Evolutionary conservation across 1,139 yeast species (phyloP).

Genomic region (Blastobotrys arbuscula): DNA sequence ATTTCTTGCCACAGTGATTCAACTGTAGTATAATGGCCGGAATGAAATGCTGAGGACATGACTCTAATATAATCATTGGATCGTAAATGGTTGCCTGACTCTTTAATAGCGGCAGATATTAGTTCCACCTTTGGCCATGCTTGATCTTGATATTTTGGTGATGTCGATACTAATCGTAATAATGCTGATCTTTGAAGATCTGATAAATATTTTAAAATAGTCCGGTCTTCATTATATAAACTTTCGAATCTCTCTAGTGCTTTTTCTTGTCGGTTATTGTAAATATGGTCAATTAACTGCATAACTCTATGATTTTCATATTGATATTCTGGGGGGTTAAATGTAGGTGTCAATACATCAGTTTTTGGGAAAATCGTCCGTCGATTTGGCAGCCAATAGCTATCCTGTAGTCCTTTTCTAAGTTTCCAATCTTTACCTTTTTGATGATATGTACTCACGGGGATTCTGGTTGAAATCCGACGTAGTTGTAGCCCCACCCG

Average conservation of each 20-base stretch:
- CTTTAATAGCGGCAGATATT: slow-evolving; percentile 19
- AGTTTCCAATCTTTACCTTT: neutral
- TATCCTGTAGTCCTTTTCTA: slow-evolving; percentile 1
- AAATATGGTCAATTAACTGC: slow-evolving; percentile 8
- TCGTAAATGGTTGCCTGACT: slow-evolving; percentile 20
- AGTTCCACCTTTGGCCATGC: slow-evolving; percentile 3
- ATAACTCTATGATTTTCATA: slow-evolving; percentile 11
- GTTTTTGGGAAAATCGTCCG: slow-evolving; percentile 1
- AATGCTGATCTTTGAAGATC: slow-evolving; percentile 10
- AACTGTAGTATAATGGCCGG: slow-evolving; percentile 23
- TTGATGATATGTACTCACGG: slow-evolving; percentile 8
- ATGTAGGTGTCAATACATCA: slow-evolving; percentile 6
- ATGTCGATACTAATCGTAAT: slow-evolving; percentile 3
- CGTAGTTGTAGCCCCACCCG: too few species aligned
- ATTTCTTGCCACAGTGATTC: slow-evolving; percentile 28
- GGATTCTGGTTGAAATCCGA: slow-evolving; percentile 2
- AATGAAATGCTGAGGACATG: slow-evolving; percentile 28
- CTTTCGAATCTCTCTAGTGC: slow-evolving; percentile 12
- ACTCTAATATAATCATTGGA: slow-evolving; percentile 27
- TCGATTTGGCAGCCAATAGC: slow-evolving; percentile 5
- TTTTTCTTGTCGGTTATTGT: neutral
- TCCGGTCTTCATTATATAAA: slow-evolving; percentile 12
- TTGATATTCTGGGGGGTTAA: neutral
- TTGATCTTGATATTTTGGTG: neutral
- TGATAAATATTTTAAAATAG: slow-evolving; percentile 9